Conservation (phyloP, 176 grass and related monocot genomes). For the Oryza coarctata region DNA sequence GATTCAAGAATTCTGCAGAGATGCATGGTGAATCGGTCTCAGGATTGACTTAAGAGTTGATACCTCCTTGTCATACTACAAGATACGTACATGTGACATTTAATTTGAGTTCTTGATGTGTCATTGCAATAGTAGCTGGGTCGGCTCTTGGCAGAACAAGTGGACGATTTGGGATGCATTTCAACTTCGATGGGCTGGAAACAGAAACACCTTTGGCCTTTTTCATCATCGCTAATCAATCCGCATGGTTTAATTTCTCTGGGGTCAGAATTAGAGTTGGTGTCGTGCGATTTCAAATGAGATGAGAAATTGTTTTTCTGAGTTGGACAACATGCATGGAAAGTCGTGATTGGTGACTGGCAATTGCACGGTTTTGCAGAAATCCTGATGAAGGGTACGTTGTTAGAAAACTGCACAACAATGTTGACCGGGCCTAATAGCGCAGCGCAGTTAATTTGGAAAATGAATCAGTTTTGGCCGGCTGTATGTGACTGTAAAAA, state of each 20-base stretch:
- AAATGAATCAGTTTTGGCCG: too few species aligned
- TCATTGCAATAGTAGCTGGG: background rate
- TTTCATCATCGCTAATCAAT: background rate
- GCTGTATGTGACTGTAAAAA: background rate
- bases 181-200: background rate
- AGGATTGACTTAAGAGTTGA: slow-evolving; percentile 14
- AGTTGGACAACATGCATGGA: background rate
- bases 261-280: background rate
- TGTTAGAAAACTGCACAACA: background rate
- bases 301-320: background rate
- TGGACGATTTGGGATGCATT: background rate
- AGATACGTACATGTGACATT: background rate
- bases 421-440: background rate
- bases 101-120: background rate
- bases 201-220: background rate
- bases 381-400: background rate
- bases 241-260: too few species aligned
- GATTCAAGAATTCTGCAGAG: background rate
- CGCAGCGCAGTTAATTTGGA: background rate
- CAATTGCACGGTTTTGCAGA: background rate
- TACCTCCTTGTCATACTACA: background rate
- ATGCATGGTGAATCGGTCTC: background rate
- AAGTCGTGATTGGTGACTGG: background rate
- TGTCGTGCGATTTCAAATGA: background rate
- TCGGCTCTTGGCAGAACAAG: background rate